Percentiles rank a stretch among this genome's conserved stretches.
These are phyloP conservation scores for Aspergillus vadensis DNA, from an alignment of 2,329 filamentous ascomycete genomes.

Conservation along the genomic window DNA sequence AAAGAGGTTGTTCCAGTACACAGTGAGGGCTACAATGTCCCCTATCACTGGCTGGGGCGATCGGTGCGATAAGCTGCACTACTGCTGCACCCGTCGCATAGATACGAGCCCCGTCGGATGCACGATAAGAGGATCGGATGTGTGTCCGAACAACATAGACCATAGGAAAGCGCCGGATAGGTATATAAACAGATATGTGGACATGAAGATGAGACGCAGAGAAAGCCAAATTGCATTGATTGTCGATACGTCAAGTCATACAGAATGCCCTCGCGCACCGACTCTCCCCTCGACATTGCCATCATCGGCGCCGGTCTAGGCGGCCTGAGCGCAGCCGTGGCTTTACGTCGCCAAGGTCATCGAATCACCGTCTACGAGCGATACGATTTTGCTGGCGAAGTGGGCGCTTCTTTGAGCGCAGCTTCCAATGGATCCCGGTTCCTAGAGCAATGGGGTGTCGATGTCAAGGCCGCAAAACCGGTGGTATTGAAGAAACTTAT, in stretches of 20 bases:
- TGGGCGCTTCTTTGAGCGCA: constrained; percentile 26
- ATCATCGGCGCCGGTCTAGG: constrained; percentile 31
- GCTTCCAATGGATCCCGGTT: constrained; percentile 26
- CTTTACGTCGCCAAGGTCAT: constrained; percentile 25
- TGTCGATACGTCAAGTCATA: too few species aligned
- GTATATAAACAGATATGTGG: neutral
- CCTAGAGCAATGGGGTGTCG: constrained; percentile 27
- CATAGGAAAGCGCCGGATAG: neutral
- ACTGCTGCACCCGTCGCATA: constrained; percentile 28
- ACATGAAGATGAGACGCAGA: too few species aligned
- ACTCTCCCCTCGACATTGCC: constrained; percentile 26
- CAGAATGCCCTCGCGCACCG: constrained; percentile 26
- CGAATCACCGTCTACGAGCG: constrained; percentile 27
- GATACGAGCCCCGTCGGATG: constrained; percentile 20
- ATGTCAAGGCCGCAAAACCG: constrained; percentile 24
- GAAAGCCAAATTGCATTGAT: neutral
- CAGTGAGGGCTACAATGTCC: too few species aligned
- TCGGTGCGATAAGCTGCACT: neutral
- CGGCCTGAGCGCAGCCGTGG: constrained; percentile 23
- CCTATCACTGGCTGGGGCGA: neutral
- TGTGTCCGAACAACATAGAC: neutral
- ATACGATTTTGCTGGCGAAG: constrained; percentile 27
- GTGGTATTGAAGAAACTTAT: constrained; percentile 35
- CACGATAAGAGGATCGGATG: neutral
- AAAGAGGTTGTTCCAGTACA: neutral